Conservation (phyloP, 192 early-diverging fungal genomes). For the Cladochytrium replicatum region DNA sequence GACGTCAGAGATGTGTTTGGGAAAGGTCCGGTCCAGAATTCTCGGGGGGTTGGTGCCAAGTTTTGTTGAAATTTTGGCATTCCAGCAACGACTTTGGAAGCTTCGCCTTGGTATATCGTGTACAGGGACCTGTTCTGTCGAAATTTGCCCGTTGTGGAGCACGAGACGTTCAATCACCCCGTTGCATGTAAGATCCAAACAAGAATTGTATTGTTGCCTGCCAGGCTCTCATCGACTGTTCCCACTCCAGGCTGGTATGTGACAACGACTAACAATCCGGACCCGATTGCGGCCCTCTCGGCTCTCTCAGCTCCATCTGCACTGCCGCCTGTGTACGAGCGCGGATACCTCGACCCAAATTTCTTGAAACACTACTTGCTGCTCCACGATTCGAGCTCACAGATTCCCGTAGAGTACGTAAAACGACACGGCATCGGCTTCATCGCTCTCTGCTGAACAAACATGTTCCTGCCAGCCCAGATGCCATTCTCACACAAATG, state of each 20-base stretch:
- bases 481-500: slow-evolving; percentile 49
- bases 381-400: slow-evolving; percentile 65
- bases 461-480: slow-evolving; percentile 35
- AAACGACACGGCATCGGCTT: background rate
- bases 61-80: background rate
- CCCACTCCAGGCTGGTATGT: slow-evolving; percentile 32
- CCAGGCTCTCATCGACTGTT: background rate
- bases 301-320: slow-evolving; percentile 25
- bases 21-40: slow-evolving; percentile 19
- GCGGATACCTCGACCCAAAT: slow-evolving; percentile 67
- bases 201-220: background rate
- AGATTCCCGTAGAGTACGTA: slow-evolving; percentile 15
- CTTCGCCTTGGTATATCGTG: slow-evolving; percentile 78
- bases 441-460: background rate
- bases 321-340: slow-evolving; percentile 47
- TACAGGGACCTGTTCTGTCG: slow-evolving; percentile 57
- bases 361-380: slow-evolving; percentile 75
- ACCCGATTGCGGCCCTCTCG: slow-evolving; percentile 63
- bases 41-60: background rate
- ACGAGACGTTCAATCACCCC: slow-evolving; percentile 92
- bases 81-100: slow-evolving; percentile 34
- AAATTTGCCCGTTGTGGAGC: slow-evolving; percentile 64
- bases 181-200: slow-evolving; percentile 54
- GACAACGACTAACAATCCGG: slow-evolving; percentile 57
- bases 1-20: slow-evolving; percentile 41